phyloP scores from a whole-genome alignment of 345 rosid genomes.

The Ricinus communis region DNA sequence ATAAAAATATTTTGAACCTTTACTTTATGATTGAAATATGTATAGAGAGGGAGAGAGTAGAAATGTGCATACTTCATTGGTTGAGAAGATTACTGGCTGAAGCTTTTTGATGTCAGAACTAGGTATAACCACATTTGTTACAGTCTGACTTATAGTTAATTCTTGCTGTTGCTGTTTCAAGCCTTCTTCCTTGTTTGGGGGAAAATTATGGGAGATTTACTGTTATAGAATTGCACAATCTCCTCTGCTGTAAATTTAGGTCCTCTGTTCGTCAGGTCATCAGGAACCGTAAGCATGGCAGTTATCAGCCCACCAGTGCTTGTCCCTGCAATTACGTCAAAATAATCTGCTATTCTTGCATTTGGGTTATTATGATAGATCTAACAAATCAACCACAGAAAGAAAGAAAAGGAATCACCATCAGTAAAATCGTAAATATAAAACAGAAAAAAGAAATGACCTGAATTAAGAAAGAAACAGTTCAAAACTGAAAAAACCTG shows the following conservation, averaged over 20 bases:
- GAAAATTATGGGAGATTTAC: constrained; percentile 21
- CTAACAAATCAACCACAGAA: no score
- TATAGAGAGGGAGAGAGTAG: no score
- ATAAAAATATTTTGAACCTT: neutral
- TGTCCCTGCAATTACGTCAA: constrained; percentile 17
- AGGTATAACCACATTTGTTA: constrained; percentile 15
- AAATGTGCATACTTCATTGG: neutral
- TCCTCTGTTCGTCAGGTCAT: neutral
- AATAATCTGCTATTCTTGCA: constrained; percentile 17
- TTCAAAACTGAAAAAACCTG: constrained; percentile 1
- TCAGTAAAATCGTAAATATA: no score
- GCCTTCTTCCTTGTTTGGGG: constrained; percentile 10
- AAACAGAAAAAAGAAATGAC: no score
- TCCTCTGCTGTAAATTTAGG: constrained; percentile 23
- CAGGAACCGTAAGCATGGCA: constrained; percentile 8
- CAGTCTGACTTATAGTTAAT: neutral
- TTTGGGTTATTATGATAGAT: neutral
- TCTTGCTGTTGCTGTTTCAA: neutral
- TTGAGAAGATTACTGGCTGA: constrained; percentile 24
- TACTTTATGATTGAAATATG: no score
- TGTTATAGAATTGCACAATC: constrained; percentile 11
- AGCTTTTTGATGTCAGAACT: constrained; percentile 22
- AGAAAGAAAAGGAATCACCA: no score
- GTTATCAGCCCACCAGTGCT: constrained; percentile 17
- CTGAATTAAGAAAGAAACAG: no score